Evolutionary conservation across 1,139 yeast genomes (phyloP), one percentile per base, ranked within the genome.

Genomic region (Taiozyma sp.): DNA sequence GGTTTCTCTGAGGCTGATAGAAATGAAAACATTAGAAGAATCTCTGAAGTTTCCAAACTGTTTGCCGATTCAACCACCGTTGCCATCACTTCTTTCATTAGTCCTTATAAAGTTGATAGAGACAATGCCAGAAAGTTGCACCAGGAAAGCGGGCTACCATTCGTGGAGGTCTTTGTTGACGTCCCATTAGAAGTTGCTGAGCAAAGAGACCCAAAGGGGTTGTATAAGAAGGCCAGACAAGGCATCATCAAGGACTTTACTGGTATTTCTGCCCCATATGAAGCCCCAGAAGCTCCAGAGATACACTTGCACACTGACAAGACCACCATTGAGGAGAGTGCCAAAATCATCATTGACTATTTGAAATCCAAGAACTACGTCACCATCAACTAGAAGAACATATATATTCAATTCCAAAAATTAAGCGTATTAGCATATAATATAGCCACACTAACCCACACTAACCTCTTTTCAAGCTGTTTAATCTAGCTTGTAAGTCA

Each of bases 251-350:
- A 88, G 71, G 96, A 91, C 66, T 88, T 91, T 72, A 91, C 98
- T 24, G 98, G 98, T 51, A 85, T 91, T 55, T 84, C 91, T 59
- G 97, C 97, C 16, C 98, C 98, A 41, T 91, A 91, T 68, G 98
- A 91, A 74, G 95, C 88, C 2, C 98, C 98, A 46, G 85, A 79
- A 57, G 65, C 71, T 37, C 88, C 98, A 42, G 98, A 91, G 72
- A 76, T 91, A 56, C 93, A 85, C 65, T 73, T 91, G 65, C 80
- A 80, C 62, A 88, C 93, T 56, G 84, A 85, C 65, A 78, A 83
- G 61, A 73, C 76, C 52, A 71, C 87, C 30, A 79, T 89, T 45
- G 97, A 91, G 72, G 87, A 89, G 64, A 81, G 91, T 59, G 96
- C 95, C 39, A 72, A 77, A 60, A 75, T 77, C 61, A 86, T 91